phyloP scores from a whole-genome alignment of 148 eudicot species.

The Suaeda aralocaspica region DNA sequence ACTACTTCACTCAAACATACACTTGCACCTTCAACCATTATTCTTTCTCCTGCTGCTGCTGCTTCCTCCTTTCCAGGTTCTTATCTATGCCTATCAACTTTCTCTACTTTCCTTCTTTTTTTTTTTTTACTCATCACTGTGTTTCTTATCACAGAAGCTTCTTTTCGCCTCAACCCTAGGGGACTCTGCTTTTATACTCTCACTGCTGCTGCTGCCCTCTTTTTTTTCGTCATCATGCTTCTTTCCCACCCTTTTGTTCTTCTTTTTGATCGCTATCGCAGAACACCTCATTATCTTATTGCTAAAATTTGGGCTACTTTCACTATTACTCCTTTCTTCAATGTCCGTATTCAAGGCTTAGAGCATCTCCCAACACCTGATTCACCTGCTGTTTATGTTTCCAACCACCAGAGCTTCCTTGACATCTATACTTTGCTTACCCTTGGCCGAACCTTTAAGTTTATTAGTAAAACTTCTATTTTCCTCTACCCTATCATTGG shows the following conservation, averaged over 20 bases:
- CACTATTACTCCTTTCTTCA: conserved; percentile 58
- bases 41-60: conserved; percentile 50
- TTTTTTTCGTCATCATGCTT: conserved; percentile 66
- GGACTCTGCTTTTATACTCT: conserved; percentile 68
- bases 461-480: conserved; percentile 87
- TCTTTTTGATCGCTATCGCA: conserved; percentile 60
- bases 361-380: conserved; percentile 68
- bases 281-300: conserved; percentile 62
- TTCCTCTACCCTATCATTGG: conserved; percentile 77
- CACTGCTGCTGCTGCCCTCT: conserved; percentile 52
- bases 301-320: conserved; percentile 77
- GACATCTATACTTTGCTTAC: conserved; percentile 87
- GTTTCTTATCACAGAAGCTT: conserved; percentile 41
- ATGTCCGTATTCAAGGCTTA: conserved; percentile 65
- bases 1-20: too few relatives aligned
- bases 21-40: too few relatives aligned
- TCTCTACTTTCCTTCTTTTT: background rate
- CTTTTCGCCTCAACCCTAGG: conserved; percentile 48
- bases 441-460: conserved; percentile 80
- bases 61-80: conserved; percentile 58
- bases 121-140: background rate
- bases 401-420: conserved; percentile 94
- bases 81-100: conserved; percentile 13
- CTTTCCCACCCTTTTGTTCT: conserved; percentile 86
- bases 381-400: conserved; percentile 81